Evolutionary conservation across 2,329 filamentous ascomycete genomes (phyloP).

Genomic region (Aureobasidium sp.): DNA sequence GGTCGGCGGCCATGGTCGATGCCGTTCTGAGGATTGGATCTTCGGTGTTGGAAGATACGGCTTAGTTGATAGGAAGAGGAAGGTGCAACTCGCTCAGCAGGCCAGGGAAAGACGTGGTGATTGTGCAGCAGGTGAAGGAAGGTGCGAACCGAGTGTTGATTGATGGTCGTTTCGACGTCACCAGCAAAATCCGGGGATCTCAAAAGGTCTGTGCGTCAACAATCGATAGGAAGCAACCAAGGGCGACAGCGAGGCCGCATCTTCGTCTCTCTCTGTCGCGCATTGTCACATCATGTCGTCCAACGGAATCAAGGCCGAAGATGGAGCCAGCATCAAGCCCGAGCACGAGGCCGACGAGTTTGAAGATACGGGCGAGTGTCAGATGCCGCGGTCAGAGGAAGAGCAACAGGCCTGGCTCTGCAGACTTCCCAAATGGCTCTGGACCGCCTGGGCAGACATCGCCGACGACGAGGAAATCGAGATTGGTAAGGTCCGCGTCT

Average conservation of each 20-base stretch:
- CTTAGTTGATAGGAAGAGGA: neutral
- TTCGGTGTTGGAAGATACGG: too few relatives aligned
- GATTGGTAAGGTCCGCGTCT: conserved; percentile 75
- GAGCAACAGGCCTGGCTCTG: conserved; percentile 66
- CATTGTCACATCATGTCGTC: conserved; percentile 27
- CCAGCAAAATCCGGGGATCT: conserved; percentile 2
- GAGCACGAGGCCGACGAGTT: conserved; percentile 46
- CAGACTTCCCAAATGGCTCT: conserved; percentile 81
- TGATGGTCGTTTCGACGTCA: conserved; percentile 18
- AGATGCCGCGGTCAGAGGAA: conserved; percentile 25
- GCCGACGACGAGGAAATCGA: conserved; percentile 86
- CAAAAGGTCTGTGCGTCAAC: neutral
- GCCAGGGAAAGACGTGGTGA: too few relatives aligned
- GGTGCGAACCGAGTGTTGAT: conserved; percentile 10
- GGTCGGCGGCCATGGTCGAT: conserved; percentile 20
- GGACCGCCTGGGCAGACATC: conserved; percentile 80
- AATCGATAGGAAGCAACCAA: neutral
- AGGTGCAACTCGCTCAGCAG: neutral
- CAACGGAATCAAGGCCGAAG: conserved; percentile 46
- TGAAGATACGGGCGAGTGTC: conserved; percentile 49
- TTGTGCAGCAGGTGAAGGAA: neutral
- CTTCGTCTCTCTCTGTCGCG: neutral
- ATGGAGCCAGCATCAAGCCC: conserved; percentile 39
- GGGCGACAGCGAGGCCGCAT: neutral
- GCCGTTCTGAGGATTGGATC: too few relatives aligned